Evolutionary conservation across 331 rosid genomes (phyloP).

Genomic region (Pyrus hybrid): DNA sequence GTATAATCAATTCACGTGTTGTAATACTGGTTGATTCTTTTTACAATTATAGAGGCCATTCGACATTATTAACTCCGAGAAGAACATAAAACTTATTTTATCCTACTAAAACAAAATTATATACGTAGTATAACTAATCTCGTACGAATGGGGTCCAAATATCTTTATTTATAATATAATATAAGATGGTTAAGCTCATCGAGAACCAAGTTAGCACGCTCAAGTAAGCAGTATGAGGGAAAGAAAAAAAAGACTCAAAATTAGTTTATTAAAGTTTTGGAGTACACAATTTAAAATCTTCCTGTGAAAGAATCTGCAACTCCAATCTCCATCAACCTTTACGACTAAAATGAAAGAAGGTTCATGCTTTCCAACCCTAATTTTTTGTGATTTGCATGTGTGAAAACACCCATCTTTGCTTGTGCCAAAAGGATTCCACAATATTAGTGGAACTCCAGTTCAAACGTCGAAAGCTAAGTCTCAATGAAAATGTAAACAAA

Average conservation of each 20-base stretch:
- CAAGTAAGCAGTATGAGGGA: not conserved
- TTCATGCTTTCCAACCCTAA: conserved; percentile 9
- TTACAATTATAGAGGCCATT: not conserved
- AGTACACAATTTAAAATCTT: not conserved
- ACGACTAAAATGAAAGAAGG: conserved; percentile 1
- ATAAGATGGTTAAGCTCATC: not conserved
- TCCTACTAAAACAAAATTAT: not conserved
- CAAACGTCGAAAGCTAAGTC: conserved; percentile 17
- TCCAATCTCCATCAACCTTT: conserved; percentile 4
- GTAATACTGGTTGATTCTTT: no score
- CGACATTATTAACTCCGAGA: no score
- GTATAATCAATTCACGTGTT: not conserved
- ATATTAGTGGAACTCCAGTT: conserved; percentile 27
- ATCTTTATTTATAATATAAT: not conserved
- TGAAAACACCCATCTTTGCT: conserved; percentile 6
- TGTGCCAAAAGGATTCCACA: conserved; percentile 36
- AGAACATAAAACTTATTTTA: no score
- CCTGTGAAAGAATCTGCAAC: conserved; percentile 3
- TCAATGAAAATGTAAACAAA: not conserved
- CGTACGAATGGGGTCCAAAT: no score
- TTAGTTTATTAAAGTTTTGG: not conserved
- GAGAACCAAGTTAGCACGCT: not conserved
- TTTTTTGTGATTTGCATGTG: not conserved
- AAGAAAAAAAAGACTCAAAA: not conserved
- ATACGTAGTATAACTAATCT: no score